Conservation (phyloP, 345 rosid genomes). For the Kernera saxatilis region DNA sequence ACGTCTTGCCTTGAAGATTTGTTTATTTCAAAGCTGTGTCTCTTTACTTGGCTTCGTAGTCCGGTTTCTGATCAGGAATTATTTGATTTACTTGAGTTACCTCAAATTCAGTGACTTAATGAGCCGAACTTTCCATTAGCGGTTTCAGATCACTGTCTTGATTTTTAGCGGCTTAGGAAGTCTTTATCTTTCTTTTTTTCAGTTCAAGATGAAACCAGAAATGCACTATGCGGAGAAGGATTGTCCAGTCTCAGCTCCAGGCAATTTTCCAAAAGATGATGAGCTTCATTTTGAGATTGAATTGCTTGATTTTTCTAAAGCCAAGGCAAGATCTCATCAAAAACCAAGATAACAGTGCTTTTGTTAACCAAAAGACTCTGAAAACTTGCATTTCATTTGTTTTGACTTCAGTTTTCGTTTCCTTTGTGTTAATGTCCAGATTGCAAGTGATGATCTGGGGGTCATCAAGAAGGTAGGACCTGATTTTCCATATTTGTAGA, state of each 20-base stretch:
- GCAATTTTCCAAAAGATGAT: conserved; percentile 71
- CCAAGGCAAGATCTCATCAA: conserved; percentile 54
- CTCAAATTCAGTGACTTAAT: not conserved
- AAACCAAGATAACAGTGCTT: not conserved
- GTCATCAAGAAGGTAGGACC: conserved; percentile 76
- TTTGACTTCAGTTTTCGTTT: not conserved
- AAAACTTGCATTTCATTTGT: not conserved
- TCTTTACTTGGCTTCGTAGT: not conserved
- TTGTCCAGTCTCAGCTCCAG: conserved; percentile 72
- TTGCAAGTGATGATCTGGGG: conserved; percentile 78
- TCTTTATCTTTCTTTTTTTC: conserved; percentile 17
- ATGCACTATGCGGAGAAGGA: conserved; percentile 90
- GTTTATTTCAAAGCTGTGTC: not conserved
- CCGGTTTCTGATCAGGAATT: not conserved
- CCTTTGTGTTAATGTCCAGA: conserved; percentile 46
- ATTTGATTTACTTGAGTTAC: not conserved
- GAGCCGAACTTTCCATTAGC: not conserved
- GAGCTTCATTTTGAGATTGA: conserved; percentile 98
- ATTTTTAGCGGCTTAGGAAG: not conserved
- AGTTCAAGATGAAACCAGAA: conserved; percentile 96
- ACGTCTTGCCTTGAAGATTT: not conserved
- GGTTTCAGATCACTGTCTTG: not conserved
- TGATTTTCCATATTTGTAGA: not conserved
- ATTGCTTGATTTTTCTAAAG: conserved; percentile 71
- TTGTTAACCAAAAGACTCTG: not conserved